Evolutionary conservation across 2,329 filamentous ascomycete species (phyloP), one percentile per base, ranked within the genome.

Genomic region (Cytospora mali): DNA sequence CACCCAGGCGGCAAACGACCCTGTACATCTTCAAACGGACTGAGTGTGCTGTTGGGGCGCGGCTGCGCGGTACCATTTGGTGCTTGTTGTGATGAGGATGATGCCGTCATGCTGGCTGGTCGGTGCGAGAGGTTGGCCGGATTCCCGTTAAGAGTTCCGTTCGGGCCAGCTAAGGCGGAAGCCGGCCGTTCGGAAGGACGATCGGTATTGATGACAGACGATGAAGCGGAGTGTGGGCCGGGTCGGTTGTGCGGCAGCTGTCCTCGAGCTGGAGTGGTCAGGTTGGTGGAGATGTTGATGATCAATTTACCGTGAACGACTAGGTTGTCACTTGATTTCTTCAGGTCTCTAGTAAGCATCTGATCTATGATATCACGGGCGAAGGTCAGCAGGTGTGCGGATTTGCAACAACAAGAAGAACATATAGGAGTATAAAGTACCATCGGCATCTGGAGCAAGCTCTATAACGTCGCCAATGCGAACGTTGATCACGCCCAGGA

Each of bases 281-380:
- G 84, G 74, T 99, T 97, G 57, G 94, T 97, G 13, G 94, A 97
- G 14, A 99, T 81, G 75, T 96, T 98, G 66, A 99, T 87, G 71
- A 99, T 99, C 61, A 99, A 86, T 78, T 98, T 98, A 66, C 95
- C 95, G 74, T 99, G 93, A 35, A 99, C 95, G 62, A 98, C 93
- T 55, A 99, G 87, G 74, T 98, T 98, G 75, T 99, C 95, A 64
- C 93, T 97, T 6, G 95, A 97, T 77, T 97, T 98, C 75, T 98
- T 97, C 35, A 99, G 84, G 75, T 99, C 95, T 69, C 93, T 84
- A 56, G 95, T 98, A 73, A 99, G 91, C 94, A 98, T 99, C 79
- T 98, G 93, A 87, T 98, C 85, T 98, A 87, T 87, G 69, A 52
- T 51, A 55, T 62, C 6, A 50, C 48, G 55, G 55, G 58, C 52